Base-by-base conservation (phyloP, 83 land plant genomes). In the Picea abies region DNA sequence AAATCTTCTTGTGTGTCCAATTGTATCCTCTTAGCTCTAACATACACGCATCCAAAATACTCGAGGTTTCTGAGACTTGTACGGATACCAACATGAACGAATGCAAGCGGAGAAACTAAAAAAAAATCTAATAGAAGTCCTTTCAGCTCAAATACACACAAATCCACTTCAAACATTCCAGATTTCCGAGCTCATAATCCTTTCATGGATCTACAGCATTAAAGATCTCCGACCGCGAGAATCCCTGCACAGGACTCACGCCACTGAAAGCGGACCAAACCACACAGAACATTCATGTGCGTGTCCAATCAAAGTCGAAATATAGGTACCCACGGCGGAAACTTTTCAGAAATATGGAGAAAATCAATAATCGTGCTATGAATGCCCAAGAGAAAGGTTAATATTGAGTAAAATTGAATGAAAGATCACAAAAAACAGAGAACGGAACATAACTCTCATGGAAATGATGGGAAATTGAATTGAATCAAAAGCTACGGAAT, bases 391-490 rank as follows among this genome's bases (percentile, higher is more conserved):
- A 69, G 5, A 16, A 69, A 32, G 5, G 20, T 32, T 37, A 22
- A 0, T 1, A 65, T 23, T 5, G 26, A 23, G 19, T 47, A 56
- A 47, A n/a, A 4, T 26, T 9, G 35, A 26, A 9, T 47, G 76
- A 47, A n/a, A 11, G 56, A 11, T 52, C 56, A 52, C 56, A 52
- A 12, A 52, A 52, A 52, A 52, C 56, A 52, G 56, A 32, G 76
- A 41, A 72, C 41, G 3, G 52, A n/a, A 22, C 8, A 20, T 22
- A 69, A 69, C 17, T 32, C 73, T 69, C n/a, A 17, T 15, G 1
- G 9, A 72, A 72, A 72, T 72, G 76, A 72, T 72, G 22, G 52
- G 49, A 71, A 52, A 52, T 52, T 52, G 12, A 52, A 52, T 52
- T 10, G 52, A 72, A 39, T 9, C 8, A 2, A 72, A 72, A 41